These are phyloP conservation scores for Alternaria novae-zelandiae DNA, from an alignment of 2,329 filamentous ascomycete genomes.

Conservation along the genomic window DNA sequence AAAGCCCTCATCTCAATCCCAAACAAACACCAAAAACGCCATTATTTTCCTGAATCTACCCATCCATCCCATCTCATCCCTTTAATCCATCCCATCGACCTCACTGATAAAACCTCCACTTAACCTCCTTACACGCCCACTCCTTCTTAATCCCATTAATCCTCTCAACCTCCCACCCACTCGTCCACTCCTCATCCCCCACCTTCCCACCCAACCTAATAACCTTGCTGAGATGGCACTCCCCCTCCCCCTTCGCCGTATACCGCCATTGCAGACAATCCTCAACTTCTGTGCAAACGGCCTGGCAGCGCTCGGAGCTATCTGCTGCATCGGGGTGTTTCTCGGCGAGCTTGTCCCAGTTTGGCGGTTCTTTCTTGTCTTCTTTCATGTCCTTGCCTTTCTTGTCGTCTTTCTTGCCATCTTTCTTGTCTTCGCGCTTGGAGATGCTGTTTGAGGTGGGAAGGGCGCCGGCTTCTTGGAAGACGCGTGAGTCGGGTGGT, in stretches of 20 bases:
- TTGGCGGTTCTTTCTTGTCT: constrained; percentile 12
- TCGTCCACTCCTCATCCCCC: constrained; percentile 33
- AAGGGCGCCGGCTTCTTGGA: not conserved
- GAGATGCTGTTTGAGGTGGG: not conserved
- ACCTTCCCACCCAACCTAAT: constrained; percentile 36
- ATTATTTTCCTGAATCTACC: not conserved
- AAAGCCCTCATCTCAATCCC: not conserved
- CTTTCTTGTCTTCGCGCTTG: not conserved
- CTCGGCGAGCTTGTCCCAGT: constrained; percentile 26
- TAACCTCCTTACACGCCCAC: constrained; percentile 37
- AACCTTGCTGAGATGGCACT: constrained; percentile 43
- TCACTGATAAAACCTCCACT: constrained; percentile 39
- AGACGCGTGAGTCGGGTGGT: not conserved
- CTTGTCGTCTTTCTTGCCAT: not conserved
- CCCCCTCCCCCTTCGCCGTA: constrained; percentile 29
- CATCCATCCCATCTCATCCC: not conserved
- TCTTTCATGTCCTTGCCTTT: not conserved
- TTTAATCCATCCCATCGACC: not conserved
- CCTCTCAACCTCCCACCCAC: constrained; percentile 47
- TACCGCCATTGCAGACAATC: constrained; percentile 50
- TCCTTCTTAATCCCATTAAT: constrained; percentile 25
- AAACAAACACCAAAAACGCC: not conserved
- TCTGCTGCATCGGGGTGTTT: constrained; percentile 32
- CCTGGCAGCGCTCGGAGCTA: constrained; percentile 31
- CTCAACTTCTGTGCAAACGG: constrained; percentile 31